Percentiles rank a stretch among this genome's conserved stretches.
Evolutionary conservation across 2,329 filamentous ascomycete species (phyloP).

Genomic region (Alternaria panax): DNA sequence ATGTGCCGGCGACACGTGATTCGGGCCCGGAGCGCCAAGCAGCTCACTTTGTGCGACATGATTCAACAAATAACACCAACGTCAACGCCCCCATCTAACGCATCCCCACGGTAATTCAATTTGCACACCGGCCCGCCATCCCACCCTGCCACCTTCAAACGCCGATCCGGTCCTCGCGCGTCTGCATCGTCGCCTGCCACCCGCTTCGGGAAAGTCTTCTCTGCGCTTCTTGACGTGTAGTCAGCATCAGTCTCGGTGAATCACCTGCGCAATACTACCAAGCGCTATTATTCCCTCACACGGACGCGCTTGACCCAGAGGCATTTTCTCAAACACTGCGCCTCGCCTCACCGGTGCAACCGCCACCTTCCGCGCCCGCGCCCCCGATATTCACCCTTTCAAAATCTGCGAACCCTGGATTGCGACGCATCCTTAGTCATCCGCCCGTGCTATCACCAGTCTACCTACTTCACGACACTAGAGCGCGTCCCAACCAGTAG

Average conservation of each 20-base stretch:
- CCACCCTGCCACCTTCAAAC: slow-evolving; percentile 28
- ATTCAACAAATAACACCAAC: slow-evolving; percentile 30
- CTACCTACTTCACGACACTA: slow-evolving; percentile 11
- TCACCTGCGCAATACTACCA: slow-evolving; percentile 15
- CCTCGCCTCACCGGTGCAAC: slow-evolving; percentile 3
- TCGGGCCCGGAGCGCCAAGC: slow-evolving; percentile 12
- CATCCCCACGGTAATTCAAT: slow-evolving; percentile 25
- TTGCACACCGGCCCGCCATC: slow-evolving; percentile 33
- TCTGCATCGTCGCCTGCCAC: slow-evolving; percentile 10
- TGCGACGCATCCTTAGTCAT: slow-evolving; percentile 5
- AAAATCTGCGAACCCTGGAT: background rate
- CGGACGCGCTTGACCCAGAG: slow-evolving; percentile 1
- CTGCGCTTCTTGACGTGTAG: slow-evolving; percentile 12
- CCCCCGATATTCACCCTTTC: background rate
- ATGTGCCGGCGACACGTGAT: slow-evolving; percentile 12
- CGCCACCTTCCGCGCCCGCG: slow-evolving; percentile 3
- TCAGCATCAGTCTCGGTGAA: slow-evolving; percentile 15
- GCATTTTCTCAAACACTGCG: slow-evolving; percentile 14
- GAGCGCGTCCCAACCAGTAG: slow-evolving; percentile 20
- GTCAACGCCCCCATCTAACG: slow-evolving; percentile 17
- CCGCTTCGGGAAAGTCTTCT: slow-evolving; percentile 20
- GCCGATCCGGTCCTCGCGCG: slow-evolving; percentile 18
- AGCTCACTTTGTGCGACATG: slow-evolving; percentile 13
- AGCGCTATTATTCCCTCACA: slow-evolving; percentile 23
- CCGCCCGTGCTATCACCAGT: slow-evolving; percentile 9